phyloP scores from a whole-genome alignment of 2,329 filamentous ascomycete genomes.

The Aspergillus tubingensis region DNA sequence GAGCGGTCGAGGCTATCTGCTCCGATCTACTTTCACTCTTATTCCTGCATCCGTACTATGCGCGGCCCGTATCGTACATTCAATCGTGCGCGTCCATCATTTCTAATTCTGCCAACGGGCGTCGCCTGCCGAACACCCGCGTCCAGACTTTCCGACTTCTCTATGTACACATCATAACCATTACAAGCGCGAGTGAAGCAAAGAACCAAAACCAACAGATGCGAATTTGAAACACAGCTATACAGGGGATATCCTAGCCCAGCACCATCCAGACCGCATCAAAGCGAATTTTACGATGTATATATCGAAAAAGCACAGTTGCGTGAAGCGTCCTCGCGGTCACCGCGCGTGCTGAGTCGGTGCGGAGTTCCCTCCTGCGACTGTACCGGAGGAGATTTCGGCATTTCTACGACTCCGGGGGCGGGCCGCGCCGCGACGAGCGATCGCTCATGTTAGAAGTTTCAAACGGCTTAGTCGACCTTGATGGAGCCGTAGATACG shows the following conservation, averaged over 20 bases:
- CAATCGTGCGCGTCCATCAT: not conserved
- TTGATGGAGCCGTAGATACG: conserved; percentile 98
- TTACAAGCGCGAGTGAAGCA: not conserved
- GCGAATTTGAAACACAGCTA: not conserved
- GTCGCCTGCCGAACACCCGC: too few species aligned
- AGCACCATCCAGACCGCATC: not conserved
- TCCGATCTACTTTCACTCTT: too few species aligned
- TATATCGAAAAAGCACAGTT: not conserved
- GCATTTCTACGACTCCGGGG: not conserved
- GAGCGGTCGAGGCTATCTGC: not conserved
- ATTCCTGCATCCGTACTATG: too few species aligned
- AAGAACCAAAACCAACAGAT: conserved; percentile 4
- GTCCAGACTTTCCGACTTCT: not conserved
- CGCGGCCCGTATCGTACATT: conserved; percentile 6
- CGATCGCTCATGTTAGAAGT: not conserved
- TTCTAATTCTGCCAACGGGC: not conserved
- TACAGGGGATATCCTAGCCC: conserved; percentile 14
- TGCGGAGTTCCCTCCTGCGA: not conserved
- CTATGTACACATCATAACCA: conserved; percentile 19
- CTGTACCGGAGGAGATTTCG: too few species aligned
- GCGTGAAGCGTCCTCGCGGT: too few species aligned
- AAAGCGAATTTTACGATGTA: not conserved
- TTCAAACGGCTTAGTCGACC: conserved; percentile 67
- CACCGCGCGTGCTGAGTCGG: too few species aligned
- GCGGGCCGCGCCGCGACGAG: not conserved